Base-by-base conservation (phyloP, 176 grass and related monocot genomes). In the Panicum miliaceum region DNA sequence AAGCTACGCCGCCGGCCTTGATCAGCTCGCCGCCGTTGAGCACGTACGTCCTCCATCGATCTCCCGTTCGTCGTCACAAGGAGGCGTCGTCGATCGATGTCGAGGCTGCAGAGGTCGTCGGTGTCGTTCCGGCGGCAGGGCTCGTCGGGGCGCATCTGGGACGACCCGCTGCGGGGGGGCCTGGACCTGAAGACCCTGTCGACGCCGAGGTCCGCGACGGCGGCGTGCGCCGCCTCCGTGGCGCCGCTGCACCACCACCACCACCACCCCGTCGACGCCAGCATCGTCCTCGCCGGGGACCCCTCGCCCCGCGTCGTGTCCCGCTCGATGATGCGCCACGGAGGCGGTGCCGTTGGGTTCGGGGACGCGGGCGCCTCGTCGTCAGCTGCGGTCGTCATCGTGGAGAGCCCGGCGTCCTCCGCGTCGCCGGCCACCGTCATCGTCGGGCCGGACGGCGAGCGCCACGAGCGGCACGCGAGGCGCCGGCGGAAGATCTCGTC, bases 91-190 rank as follows among this genome's bases (percentile, higher is more conserved):
- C 40, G 6, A 1, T 11, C 22, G 6, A 3, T 43, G 66, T 40
- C 85, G 48, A 93, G 48, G 78, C 68, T 94, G 41, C 88, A 83
- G 76, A 68, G 92, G 72, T 94, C 88, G 36, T 86, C 88, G 26
- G 78, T 90, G 42, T 94, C 88, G 16, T 94, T 94, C 75, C 88
- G 91, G 8, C 85, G 88, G 38, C 88, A 91, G 48, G 92, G 92
- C 70, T 90, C 92, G 26, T 91, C 92, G 58, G 92, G 91, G 0
- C 88, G 69, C 82, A 93, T 86, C 71, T 93, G 88, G 91, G 61
- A 84, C 26, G 85, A 90, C 34, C 82, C 77, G 14, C 40, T 72
- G 4, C 12, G 53, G 8, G 19, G 53, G 8, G 19, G 27, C 32
- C 82, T 85, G n/a, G 77, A 85, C 40, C 69, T 80, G 29, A 85